Percentiles rank a stretch among this genome's conserved stretches.
Evolutionary conservation across 495 filamentous ascomycete species (phyloP).

Genomic region (Rhizodiscina lignyota): DNA sequence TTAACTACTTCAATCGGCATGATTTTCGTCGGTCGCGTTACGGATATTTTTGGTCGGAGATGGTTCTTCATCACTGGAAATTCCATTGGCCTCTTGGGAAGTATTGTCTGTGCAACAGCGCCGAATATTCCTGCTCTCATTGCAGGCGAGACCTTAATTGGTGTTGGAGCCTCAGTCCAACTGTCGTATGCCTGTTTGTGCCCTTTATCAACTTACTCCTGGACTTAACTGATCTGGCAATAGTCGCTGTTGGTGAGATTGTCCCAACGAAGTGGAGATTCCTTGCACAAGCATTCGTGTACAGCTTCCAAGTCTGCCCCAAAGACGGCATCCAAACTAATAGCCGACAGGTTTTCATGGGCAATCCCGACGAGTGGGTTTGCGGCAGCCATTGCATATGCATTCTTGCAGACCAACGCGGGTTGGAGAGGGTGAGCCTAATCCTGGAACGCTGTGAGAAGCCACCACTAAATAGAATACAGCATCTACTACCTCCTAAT

Average conservation of each 20-base stretch:
- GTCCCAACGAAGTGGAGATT: slow-evolving; percentile 9
- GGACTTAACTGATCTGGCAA: no score
- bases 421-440: slow-evolving; percentile 12
- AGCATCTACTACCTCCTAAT: slow-evolving; percentile 18
- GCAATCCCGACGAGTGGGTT: slow-evolving; percentile 10
- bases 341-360: slow-evolving; percentile 7
- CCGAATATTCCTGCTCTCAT: slow-evolving; percentile 11
- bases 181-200: slow-evolving; percentile 16
- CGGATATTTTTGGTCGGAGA: slow-evolving; percentile 20
- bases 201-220: not conserved
- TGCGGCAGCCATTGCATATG: slow-evolving; percentile 11
- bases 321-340: not conserved
- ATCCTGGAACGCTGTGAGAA: slow-evolving; percentile 2
- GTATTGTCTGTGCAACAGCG: slow-evolving; percentile 18
- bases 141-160: slow-evolving; percentile 16
- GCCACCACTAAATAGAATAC: no score
- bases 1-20: slow-evolving; percentile 17
- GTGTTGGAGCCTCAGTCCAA: slow-evolving; percentile 15
- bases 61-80: slow-evolving; percentile 16
- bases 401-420: slow-evolving; percentile 11
- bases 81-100: slow-evolving; percentile 13
- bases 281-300: slow-evolving; percentile 8
- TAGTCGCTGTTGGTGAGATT: slow-evolving; percentile 11
- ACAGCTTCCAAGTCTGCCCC: slow-evolving; percentile 2
- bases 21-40: slow-evolving; percentile 17